Evolutionary conservation across 805 yeast genomes (phyloP), one percentile per base, ranked within the genome.

Genomic region (Metschnikowia bowlesiae): DNA sequence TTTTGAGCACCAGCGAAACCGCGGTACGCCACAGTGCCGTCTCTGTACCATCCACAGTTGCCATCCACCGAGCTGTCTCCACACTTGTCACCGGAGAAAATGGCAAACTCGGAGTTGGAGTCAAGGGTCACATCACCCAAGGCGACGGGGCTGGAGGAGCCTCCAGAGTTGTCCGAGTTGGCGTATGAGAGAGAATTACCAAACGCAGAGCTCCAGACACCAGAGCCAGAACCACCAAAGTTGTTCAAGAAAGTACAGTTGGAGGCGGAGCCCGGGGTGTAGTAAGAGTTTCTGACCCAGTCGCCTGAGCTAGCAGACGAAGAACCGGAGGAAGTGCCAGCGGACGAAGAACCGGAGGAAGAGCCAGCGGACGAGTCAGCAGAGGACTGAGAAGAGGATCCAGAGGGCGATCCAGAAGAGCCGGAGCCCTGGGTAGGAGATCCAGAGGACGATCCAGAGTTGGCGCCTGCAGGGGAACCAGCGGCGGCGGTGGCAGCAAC

Each of bases 171-270:
- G 67, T 91, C 89, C 8, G 87, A 60, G 63, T 82, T 88, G 62
- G 86, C 82, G 72, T 80, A 94, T 6, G 97, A 89, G 53, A 94
- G 76, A 33, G 98, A 91, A 83, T 87, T 87, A 73, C 99, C 99
- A 71, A 88, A 90, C 65, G 85, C 75, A 33, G 83, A 62, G 34
- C 91, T 87, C 88, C 92, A 92, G 35, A 80, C 81, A 74, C 99
- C 99, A 11, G 96, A 89, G 47, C 89, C 90, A 39, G 84, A 74
- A 59, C 95, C 96, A 71, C 99, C 99, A 63, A 75, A 73, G 70
- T 87, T 81, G 84, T 92, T 92, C 74, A 91, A 74, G 82, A 94
- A 91, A 38, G 83, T 83, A 57, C 82, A 73, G 69, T 90, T 90
- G 62, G 78, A 73, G 47, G 90, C 71, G 39, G 84, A 71, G 55